Evolutionary conservation across 2,329 filamentous ascomycete species (phyloP).

Genomic region (Alternaria brassicicola): DNA sequence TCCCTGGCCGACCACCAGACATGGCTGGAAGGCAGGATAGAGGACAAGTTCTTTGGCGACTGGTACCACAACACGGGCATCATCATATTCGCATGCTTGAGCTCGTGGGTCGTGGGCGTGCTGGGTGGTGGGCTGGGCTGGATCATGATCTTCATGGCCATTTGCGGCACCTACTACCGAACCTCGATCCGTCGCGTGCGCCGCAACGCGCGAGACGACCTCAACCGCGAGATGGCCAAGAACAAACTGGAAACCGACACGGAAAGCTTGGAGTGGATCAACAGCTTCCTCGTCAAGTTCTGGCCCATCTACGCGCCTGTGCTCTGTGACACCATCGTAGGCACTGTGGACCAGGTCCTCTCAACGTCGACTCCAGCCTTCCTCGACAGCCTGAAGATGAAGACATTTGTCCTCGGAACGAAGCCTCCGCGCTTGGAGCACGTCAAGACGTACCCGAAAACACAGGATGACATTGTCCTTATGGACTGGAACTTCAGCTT

Average conservation of each 20-base stretch:
- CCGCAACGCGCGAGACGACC: constrained; percentile 93
- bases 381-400: constrained; percentile 90
- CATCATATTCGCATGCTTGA: constrained; percentile 89
- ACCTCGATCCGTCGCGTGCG: constrained; percentile 93
- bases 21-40: constrained; percentile 79
- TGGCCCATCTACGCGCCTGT: constrained; percentile 99
- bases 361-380: constrained; percentile 91
- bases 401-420: constrained; percentile 89
- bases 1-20: constrained; percentile 87
- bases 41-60: constrained; percentile 91
- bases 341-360: constrained; percentile 92
- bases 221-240: constrained; percentile 86
- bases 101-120: constrained; percentile 87
- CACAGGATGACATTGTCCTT: constrained; percentile 90
- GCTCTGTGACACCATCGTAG: constrained; percentile 88
- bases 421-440: constrained; percentile 97
- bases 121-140: constrained; percentile 91
- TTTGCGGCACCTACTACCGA: constrained; percentile 93
- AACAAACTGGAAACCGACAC: constrained; percentile 85
- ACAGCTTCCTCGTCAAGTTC: constrained; percentile 97
- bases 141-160: constrained; percentile 91
- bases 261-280: constrained; percentile 98
- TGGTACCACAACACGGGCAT: constrained; percentile 99
- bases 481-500: constrained; percentile 99
- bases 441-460: constrained; percentile 96